These are phyloP conservation scores for Citrus reticulata DNA, from an alignment of 345 rosid genomes.

Conservation along the genomic window DNA sequence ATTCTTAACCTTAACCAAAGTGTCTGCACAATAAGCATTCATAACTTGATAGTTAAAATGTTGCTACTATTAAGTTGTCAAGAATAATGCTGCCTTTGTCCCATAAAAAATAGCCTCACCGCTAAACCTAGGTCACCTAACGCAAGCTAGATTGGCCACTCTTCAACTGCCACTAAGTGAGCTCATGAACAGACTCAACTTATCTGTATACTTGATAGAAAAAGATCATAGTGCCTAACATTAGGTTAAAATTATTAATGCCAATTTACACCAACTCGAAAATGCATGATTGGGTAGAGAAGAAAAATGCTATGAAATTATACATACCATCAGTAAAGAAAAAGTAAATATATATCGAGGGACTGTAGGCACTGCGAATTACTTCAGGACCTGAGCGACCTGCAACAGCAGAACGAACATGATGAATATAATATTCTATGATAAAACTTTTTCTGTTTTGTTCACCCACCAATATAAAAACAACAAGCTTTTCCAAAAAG, in stretches of 20 bases:
- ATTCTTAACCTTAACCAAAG: background rate
- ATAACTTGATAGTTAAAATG: background rate
- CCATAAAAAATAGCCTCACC: background rate
- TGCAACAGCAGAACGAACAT: background rate
- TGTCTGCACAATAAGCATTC: background rate
- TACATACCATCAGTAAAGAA: conserved; percentile 15
- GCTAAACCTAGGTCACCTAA: background rate
- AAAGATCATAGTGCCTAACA: background rate
- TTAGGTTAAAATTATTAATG: background rate
- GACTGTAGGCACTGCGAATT: background rate
- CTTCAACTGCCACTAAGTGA: background rate
- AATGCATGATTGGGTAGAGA: background rate
- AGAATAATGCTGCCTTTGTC: background rate
- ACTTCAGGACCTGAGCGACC: background rate
- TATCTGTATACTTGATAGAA: background rate
- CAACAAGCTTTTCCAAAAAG: background rate
- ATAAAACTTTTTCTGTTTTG: background rate
- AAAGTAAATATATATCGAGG: background rate
- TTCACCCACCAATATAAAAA: background rate
- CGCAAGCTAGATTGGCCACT: background rate
- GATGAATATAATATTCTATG: background rate
- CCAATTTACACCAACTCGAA: background rate
- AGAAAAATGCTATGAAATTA: background rate
- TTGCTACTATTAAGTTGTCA: background rate
- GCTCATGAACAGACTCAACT: background rate